Evolutionary conservation across 345 rosid species (phyloP), one percentile per base, ranked within the genome.

Genomic region (Xanthoceras sorbifolium): DNA sequence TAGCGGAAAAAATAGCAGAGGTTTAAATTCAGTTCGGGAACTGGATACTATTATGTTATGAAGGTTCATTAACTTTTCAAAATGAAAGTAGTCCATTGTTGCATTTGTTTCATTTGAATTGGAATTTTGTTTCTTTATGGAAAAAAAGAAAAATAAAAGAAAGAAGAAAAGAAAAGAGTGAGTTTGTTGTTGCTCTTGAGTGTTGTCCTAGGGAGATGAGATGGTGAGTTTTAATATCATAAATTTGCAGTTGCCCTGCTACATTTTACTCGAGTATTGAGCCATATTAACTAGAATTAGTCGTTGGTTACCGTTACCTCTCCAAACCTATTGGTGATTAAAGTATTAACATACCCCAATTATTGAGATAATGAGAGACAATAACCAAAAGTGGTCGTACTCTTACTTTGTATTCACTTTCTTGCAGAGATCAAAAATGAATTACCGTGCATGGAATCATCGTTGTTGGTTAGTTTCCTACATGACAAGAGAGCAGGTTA

Each of bases 401-500:
- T 73, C 50, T 82, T 31, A 61, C 44, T 72, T 73, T 26, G 1
- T 64, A 69, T 22, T 18, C 42, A 22, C 50, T 20, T 48, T 66
- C 69, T 80, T 83, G 76, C 91, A 96, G 99, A 89, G 90, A 81
- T 93, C 91, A 81, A 93, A 96, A 84, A 93, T 96, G 99, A 96
- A 96, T 71, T 96, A 92, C 36, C 94, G 97, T 66, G 99, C 98
- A 66, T 96, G 99, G 98, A 92, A 92, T 85, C 99, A 96, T 76
- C 93, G 98, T n/a, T 88, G 95, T 89, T 96, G 99, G 95, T 78
- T 92, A 82, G 97, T 92, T 78, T 87, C 93, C 68, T 89, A 85
- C 84, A 92, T 93, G 99, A 77, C 83, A 34, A 75, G 82, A 50
- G 89, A 88, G 80, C 97, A 88, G 92, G 97, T 96, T 52, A 79